Evolutionary conservation across 208 protist genomes (phyloP).

Genomic region (Crithidia bombi): DNA sequence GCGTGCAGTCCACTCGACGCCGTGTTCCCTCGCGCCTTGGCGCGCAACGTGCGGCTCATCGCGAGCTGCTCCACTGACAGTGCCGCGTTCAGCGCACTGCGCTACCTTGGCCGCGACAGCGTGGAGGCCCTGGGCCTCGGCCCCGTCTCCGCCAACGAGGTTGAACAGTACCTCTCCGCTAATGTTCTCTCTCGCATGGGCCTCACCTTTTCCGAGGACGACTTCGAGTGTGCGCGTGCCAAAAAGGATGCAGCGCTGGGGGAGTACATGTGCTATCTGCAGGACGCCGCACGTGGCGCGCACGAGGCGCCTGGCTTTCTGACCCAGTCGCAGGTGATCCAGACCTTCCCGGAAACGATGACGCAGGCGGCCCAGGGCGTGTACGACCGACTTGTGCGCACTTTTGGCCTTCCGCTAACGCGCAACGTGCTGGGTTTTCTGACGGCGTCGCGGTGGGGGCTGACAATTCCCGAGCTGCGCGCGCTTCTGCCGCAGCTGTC

Average conservation of each 20-base stretch:
- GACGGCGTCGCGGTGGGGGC: conserved; percentile 61
- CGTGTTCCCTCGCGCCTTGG: conserved; percentile 62
- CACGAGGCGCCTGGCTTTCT: conserved; percentile 61
- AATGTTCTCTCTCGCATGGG: conserved; percentile 46
- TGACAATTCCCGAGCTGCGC: conserved; percentile 67
- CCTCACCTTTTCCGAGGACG: conserved; percentile 65
- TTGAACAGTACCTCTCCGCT: conserved; percentile 69
- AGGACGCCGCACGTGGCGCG: conserved; percentile 53
- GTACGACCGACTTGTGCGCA: conserved; percentile 43
- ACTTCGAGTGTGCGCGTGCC: conserved; percentile 58
- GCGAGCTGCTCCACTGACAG: conserved; percentile 43
- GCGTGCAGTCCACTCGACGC: conserved; percentile 1
- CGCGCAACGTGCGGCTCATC: conserved; percentile 80
- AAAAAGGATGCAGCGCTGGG: conserved; percentile 53
- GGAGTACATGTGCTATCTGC: conserved; percentile 73
- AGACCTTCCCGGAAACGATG: conserved; percentile 61
- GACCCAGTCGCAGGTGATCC: conserved; percentile 44
- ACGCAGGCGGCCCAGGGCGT: conserved; percentile 51
- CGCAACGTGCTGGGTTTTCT: conserved; percentile 60
- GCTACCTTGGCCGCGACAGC: conserved; percentile 59
- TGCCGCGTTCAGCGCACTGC: conserved; percentile 25
- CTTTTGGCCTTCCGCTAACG: conserved; percentile 55
- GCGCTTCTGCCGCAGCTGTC: conserved; percentile 48
- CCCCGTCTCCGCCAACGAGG: conserved; percentile 59
- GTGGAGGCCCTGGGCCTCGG: conserved; percentile 59